Evolutionary conservation across 2,329 filamentous ascomycete species (phyloP).

Genomic region (Alternaria rosae): DNA sequence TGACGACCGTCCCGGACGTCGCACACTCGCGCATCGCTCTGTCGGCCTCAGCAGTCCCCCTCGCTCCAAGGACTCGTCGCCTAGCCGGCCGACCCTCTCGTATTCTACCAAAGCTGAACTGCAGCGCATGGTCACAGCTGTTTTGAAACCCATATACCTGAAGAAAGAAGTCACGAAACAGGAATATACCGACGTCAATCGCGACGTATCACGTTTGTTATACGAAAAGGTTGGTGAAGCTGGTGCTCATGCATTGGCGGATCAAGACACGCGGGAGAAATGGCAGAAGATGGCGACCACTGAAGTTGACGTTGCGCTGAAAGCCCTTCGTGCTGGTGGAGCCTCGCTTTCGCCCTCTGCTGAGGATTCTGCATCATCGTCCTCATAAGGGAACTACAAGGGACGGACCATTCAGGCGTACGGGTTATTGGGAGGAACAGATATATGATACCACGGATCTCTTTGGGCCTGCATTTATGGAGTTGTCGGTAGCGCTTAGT

Average conservation of each 20-base stretch:
- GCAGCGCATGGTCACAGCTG: constrained; percentile 84
- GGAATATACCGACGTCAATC: constrained; percentile 91
- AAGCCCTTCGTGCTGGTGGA: constrained; percentile 32
- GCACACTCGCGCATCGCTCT: constrained; percentile 37
- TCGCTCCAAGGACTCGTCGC: constrained; percentile 71
- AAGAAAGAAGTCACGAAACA: constrained; percentile 82
- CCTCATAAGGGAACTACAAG: constrained; percentile 23
- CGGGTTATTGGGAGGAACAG: not conserved
- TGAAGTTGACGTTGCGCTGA: constrained; percentile 79
- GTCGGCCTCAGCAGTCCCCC: constrained; percentile 50
- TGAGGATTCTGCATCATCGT: constrained; percentile 41
- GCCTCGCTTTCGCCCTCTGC: constrained; percentile 29
- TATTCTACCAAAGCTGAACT: constrained; percentile 87
- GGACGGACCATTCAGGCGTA: not conserved
- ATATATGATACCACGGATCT: constrained; percentile 16
- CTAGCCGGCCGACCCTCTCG: constrained; percentile 70
- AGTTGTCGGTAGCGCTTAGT: constrained; percentile 3
- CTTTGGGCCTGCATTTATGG: constrained; percentile 3
- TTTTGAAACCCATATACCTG: constrained; percentile 82
- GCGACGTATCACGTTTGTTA: constrained; percentile 83
- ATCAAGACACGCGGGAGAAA: constrained; percentile 69
- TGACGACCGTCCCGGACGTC: constrained; percentile 50
- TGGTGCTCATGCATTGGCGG: constrained; percentile 60
- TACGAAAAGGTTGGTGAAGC: constrained; percentile 71
- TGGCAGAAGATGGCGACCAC: constrained; percentile 80